A percentile compares a stretch with the other conserved stretches of the same genome.
Conservation (phyloP, 164 flowering plant genomes). For the Aristolochia fimbriata region DNA sequence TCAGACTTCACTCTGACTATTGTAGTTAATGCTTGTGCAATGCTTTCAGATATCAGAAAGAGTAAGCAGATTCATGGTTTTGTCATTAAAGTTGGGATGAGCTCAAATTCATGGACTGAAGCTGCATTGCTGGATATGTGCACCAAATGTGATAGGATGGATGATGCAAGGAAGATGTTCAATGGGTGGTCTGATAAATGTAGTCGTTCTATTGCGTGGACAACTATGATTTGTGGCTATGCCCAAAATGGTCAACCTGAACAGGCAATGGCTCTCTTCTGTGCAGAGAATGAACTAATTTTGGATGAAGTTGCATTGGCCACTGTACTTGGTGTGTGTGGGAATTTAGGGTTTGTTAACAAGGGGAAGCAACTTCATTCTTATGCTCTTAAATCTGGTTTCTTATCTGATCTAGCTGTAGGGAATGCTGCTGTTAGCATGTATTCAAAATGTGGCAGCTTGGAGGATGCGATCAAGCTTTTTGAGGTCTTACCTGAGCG, state of each 20-base stretch:
- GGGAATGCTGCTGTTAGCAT: conserved; percentile 70
- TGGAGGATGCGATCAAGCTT: conserved; percentile 41
- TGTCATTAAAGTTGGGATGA: conserved; percentile 48
- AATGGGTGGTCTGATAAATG: conserved; percentile 19
- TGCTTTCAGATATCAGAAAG: conserved; percentile 26
- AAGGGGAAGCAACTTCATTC: conserved; percentile 77
- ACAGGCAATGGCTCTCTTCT: conserved; percentile 51
- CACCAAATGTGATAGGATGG: conserved; percentile 64
- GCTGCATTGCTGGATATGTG: conserved; percentile 80
- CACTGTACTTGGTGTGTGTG: conserved; percentile 61
- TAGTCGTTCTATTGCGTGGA: conserved; percentile 32
- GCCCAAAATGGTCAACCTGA: conserved; percentile 60
- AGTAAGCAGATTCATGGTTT: conserved; percentile 81
- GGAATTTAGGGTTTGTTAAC: conserved; percentile 49
- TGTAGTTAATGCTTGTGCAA: conserved; percentile 54
- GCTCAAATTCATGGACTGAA: conserved; percentile 43
- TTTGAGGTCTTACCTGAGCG: conserved; percentile 49
- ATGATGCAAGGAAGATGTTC: conserved; percentile 61
- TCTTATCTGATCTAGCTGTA: conserved; percentile 34
- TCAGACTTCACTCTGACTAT: conserved; percentile 68
- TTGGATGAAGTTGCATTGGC: conserved; percentile 58
- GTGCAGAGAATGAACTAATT: conserved; percentile 22
- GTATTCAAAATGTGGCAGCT: conserved; percentile 67
- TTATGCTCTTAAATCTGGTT: conserved; percentile 43
- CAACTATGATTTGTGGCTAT: conserved; percentile 82